A percentile compares a stretch with the other conserved stretches of the same genome.
These are phyloP conservation scores for Phaffia australis DNA, from an alignment of 768 basidiomycete genomes.

Conservation along the genomic window DNA sequence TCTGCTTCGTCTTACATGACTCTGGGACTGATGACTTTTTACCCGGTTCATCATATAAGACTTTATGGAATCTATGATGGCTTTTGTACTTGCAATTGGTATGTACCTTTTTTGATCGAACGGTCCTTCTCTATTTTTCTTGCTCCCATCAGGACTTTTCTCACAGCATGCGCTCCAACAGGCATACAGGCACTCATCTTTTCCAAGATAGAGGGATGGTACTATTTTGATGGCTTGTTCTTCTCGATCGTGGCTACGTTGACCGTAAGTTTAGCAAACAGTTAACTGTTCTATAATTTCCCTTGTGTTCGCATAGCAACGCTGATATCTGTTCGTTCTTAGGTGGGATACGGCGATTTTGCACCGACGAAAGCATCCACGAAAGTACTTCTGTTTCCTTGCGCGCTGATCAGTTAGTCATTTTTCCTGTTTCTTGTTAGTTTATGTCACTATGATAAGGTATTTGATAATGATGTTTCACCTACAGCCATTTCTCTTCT, in stretches of 20 bases:
- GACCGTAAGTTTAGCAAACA: neutral
- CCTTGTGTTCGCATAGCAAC: too few relatives aligned
- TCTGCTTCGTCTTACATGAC: constrained; percentile 8
- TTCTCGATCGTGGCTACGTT: constrained; percentile 29
- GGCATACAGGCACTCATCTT: constrained; percentile 30
- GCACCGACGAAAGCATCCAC: constrained; percentile 26
- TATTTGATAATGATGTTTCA: neutral
- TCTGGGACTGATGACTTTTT: neutral
- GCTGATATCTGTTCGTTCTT: constrained; percentile 24
- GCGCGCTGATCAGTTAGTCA: neutral
- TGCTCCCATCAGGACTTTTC: too few relatives aligned
- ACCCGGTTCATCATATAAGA: too few relatives aligned
- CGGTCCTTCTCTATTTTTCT: too few relatives aligned
- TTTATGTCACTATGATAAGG: neutral
- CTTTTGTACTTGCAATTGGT: too few relatives aligned
- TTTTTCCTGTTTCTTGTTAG: neutral
- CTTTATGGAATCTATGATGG: too few relatives aligned
- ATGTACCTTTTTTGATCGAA: too few relatives aligned
- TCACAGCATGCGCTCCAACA: too few relatives aligned
- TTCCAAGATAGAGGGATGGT: constrained; percentile 37
- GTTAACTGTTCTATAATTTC: constrained; percentile 27
- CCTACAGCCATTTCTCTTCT: constrained; percentile 7
- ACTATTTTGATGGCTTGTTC: constrained; percentile 32
- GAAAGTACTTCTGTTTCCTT: constrained; percentile 24
- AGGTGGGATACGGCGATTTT: constrained; percentile 36